Base-by-base conservation (phyloP, 441 rosid genomes). In the Pelargonium myrrhifolium region DNA sequence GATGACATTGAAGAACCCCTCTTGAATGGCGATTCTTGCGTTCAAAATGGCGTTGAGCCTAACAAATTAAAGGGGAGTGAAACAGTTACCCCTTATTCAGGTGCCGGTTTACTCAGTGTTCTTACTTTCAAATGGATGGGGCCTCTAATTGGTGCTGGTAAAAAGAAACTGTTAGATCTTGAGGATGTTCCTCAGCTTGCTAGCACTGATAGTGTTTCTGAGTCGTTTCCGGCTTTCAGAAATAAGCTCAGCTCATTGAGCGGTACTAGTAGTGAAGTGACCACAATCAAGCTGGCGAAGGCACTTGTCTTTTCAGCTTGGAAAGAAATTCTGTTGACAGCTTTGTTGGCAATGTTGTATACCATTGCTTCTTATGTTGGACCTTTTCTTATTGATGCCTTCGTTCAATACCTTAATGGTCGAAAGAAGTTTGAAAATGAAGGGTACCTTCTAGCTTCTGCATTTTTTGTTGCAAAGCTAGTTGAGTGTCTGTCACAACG, bases 131-230 rank as follows among this genome's bases (percentile, higher is more conserved):
- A 92, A 49, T 87, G 96, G 97, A 73, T 88, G 81, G 80, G 79
- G 64, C 82, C 90, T 67, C 71, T 90, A 26, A 77, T 93, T 76
- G 81, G 86, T 14, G 31, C 64, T 58, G 98, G 98, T 66, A 87
- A 89, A 62, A 89, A 84, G 83, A 90, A 90, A 77, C 67, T 83
- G 40, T 75, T 90, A 73, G 89, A 90, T 85, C 85, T 79, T 37
- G 81, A 89, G 56, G 95, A 93, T 77, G 93, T 90, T 70, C 93
- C 98, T 76, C 93, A 93, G 70, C 87, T 93, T 47, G 80, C 82
- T 72, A 69, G 43, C 39, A 45, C 40, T 35, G 90, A 89, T 71
- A 86, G 88, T 71, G 85, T 82, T 17, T 77, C 55, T 68, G 86
- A 79, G 66, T 73, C 74, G 1, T 86, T 79, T 70, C 78, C 84